phyloP scores from a whole-genome alignment of 805 yeast species.

The Pichia nakasei region DNA sequence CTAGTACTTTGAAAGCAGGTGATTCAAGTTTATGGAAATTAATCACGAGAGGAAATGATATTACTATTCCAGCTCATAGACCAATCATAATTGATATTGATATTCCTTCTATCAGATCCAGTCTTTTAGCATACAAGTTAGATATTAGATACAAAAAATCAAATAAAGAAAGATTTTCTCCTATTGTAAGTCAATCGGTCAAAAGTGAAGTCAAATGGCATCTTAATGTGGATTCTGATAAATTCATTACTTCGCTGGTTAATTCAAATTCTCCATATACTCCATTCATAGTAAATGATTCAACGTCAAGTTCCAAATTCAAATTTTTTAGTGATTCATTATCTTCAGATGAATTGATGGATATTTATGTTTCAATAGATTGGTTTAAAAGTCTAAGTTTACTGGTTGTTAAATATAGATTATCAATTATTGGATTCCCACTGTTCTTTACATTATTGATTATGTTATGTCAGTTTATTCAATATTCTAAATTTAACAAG shows the following conservation, averaged over 20 bases:
- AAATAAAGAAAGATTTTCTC: constrained; percentile 35
- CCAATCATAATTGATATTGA: constrained; percentile 39
- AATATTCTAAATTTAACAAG: constrained; percentile 30
- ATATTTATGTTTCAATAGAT: constrained; percentile 40
- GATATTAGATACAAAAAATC: constrained; percentile 24
- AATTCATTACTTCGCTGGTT: constrained; percentile 32
- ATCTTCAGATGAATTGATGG: constrained; percentile 28
- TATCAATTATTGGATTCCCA: constrained; percentile 65
- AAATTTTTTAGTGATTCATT: constrained; percentile 41
- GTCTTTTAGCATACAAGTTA: constrained; percentile 44
- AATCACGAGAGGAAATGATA: constrained; percentile 29
- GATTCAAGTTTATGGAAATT: constrained; percentile 29
- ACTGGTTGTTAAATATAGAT: constrained; percentile 67
- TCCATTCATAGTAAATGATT: constrained; percentile 20
- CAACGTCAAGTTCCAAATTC: constrained; percentile 26
- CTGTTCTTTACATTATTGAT: constrained; percentile 46
- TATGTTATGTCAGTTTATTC: constrained; percentile 45
- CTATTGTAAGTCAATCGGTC: constrained; percentile 61
- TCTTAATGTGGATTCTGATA: constrained; percentile 36
- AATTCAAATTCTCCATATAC: constrained; percentile 62
- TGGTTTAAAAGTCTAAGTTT: constrained; percentile 53
- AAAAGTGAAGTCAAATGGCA: constrained; percentile 77
- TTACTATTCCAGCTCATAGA: constrained; percentile 34
- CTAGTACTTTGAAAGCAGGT: constrained; percentile 21
- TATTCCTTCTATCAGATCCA: constrained; percentile 52